Percentiles rank a stretch among this genome's conserved stretches.
phyloP scores from a whole-genome alignment of 164 flowering plant genomes.

The Euptelea pleiosperma region DNA sequence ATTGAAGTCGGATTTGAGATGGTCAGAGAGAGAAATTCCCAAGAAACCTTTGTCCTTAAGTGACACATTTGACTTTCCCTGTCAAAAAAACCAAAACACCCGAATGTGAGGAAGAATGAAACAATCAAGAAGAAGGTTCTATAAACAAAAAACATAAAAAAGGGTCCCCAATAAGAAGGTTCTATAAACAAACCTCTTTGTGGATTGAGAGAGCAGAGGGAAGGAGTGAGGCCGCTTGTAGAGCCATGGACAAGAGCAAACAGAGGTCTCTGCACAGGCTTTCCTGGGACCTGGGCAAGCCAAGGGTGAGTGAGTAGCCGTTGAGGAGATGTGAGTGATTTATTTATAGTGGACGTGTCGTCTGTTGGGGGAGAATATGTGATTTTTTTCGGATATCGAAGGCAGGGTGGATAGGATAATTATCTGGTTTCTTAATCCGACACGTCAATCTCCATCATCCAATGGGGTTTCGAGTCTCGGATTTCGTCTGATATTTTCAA shows the following conservation, averaged over 20 bases:
- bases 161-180: too few relatives aligned
- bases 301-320: not conserved
- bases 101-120: not conserved
- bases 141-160: too few relatives aligned
- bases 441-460: slow-evolving; percentile 39
- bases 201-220: slow-evolving; percentile 52
- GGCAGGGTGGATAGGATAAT: slow-evolving; percentile 54
- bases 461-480: slow-evolving; percentile 47
- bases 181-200: slow-evolving; percentile 54
- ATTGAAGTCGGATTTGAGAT: slow-evolving; percentile 50
- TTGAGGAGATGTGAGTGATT: slow-evolving; percentile 8
- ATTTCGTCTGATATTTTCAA: slow-evolving; percentile 46
- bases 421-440: slow-evolving; percentile 22
- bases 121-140: too few relatives aligned
- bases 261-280: too few relatives aligned
- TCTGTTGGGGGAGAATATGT: slow-evolving; percentile 5
- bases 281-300: too few relatives aligned
- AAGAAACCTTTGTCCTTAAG: slow-evolving; percentile 59
- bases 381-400: slow-evolving; percentile 22
- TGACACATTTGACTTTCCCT: slow-evolving; percentile 49
- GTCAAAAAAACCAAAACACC: slow-evolving; percentile 22
- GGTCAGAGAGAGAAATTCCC: slow-evolving; percentile 57
- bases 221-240: slow-evolving; percentile 69
- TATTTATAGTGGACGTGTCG: not conserved
- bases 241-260: slow-evolving; percentile 85